These are phyloP conservation scores for Suillus occidentalis DNA, from an alignment of 768 basidiomycete species.

Conservation along the genomic window DNA sequence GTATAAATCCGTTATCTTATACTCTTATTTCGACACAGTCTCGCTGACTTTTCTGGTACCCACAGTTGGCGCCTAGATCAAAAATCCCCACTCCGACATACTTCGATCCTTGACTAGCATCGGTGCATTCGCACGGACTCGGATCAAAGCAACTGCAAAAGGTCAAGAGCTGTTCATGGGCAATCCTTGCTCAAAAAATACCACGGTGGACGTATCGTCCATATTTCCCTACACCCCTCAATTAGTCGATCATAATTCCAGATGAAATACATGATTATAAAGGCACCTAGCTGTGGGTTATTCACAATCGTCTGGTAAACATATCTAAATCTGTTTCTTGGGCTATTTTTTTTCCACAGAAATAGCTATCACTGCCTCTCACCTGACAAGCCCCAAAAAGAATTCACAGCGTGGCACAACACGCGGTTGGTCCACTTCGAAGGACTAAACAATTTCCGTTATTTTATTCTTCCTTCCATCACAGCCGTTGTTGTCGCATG, in stretches of 20 bases:
- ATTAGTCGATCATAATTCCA: background rate
- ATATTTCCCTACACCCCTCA: slow-evolving; percentile 46
- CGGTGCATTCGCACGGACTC: background rate
- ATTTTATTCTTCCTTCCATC: slow-evolving; percentile 17
- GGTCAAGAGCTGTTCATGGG: slow-evolving; percentile 4
- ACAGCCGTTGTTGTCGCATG: slow-evolving; percentile 24
- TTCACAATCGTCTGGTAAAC: background rate
- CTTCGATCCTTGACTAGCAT: background rate
- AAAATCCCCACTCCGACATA: background rate
- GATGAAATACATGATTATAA: background rate
- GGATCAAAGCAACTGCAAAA: background rate
- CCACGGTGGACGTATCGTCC: slow-evolving; percentile 39
- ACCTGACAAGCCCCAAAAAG: background rate
- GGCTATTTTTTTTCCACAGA: background rate
- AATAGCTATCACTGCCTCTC: background rate
- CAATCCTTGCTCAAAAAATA: slow-evolving; percentile 37
- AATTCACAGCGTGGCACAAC: background rate
- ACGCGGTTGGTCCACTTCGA: background rate
- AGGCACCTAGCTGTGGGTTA: background rate
- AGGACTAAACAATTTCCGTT: background rate
- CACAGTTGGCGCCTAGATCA: background rate
- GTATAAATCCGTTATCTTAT: background rate
- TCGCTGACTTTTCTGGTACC: background rate
- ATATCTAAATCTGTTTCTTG: background rate
- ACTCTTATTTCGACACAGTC: background rate